These are phyloP conservation scores for Ensete ventricosum DNA, from an alignment of 176 grass and related monocot species.

Conservation along the genomic window DNA sequence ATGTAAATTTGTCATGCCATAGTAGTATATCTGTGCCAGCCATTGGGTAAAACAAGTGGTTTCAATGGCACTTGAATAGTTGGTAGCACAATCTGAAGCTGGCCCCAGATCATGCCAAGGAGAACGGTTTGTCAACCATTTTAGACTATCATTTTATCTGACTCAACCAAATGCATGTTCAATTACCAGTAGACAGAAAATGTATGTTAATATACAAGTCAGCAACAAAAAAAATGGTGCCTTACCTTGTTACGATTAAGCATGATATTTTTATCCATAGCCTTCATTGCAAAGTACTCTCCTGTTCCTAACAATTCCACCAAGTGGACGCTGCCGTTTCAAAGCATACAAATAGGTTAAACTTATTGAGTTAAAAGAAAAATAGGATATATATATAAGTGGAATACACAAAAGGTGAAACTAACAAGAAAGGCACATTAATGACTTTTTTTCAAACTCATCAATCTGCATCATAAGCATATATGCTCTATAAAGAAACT, in stretches of 20 bases:
- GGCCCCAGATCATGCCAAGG: too few species aligned
- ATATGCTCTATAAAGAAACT: too few species aligned
- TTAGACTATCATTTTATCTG: neutral
- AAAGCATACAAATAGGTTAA: neutral
- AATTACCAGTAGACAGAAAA: neutral
- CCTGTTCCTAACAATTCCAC: conserved; percentile 73
- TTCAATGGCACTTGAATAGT: too few species aligned
- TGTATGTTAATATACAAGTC: conserved; percentile 7
- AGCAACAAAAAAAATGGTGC: neutral
- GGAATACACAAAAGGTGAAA: too few species aligned
- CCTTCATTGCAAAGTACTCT: conserved; percentile 89
- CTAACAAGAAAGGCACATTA: too few species aligned
- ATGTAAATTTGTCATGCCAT: too few species aligned
- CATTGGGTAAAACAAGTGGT: too few species aligned
- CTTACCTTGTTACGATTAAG: conserved; percentile 92
- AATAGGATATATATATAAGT: too few species aligned
- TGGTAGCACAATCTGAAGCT: neutral
- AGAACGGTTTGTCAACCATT: neutral
- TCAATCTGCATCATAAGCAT: too few species aligned
- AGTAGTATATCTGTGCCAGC: too few species aligned
- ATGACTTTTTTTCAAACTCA: too few species aligned
- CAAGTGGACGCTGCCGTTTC: conserved; percentile 64
- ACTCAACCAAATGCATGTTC: neutral
- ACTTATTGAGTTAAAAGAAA: neutral
- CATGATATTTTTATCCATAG: conserved; percentile 88